phyloP scores from a whole-genome alignment of 139 green algal species.

The Micractinium sp. region DNA sequence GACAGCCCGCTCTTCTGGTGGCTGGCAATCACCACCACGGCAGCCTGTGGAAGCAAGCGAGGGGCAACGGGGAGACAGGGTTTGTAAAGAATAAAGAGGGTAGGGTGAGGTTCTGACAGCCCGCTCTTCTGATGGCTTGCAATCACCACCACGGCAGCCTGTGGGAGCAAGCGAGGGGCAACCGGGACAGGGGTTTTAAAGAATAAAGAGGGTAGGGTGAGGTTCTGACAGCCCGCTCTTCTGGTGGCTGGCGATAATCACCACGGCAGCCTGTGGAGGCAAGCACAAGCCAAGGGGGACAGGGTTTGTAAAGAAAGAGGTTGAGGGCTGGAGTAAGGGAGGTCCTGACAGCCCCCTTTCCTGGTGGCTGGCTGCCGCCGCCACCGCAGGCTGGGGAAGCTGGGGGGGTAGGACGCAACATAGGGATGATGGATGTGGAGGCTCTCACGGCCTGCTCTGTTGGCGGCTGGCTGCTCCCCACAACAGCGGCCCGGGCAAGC shows the following conservation, averaged over 20 bases:
- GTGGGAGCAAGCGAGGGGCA: background rate
- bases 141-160: background rate
- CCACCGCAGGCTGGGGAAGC: too few relatives aligned
- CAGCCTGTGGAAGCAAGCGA: background rate
- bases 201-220: background rate
- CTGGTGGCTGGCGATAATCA: background rate
- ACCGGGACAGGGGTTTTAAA: background rate
- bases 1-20: constrained; percentile 26
- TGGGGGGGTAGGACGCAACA: too few relatives aligned
- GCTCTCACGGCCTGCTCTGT: too few relatives aligned
- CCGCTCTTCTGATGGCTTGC: background rate
- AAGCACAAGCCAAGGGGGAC: background rate
- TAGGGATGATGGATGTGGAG: too few relatives aligned
- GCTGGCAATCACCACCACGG: constrained; percentile 28
- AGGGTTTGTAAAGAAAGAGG: background rate
- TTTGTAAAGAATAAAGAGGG: background rate
- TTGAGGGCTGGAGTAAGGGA: too few relatives aligned
- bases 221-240: too few relatives aligned
- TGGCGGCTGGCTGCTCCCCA: too few relatives aligned
- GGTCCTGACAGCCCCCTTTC: too few relatives aligned
- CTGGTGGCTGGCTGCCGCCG: too few relatives aligned
- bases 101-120: background rate
- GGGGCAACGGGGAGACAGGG: background rate
- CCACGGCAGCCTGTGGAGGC: background rate
- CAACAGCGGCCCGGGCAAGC: too few relatives aligned